Evolutionary conservation across 2,329 filamentous ascomycete species (phyloP), one percentile per base, ranked within the genome.

Genomic region (Celoporthe dispersa): DNA sequence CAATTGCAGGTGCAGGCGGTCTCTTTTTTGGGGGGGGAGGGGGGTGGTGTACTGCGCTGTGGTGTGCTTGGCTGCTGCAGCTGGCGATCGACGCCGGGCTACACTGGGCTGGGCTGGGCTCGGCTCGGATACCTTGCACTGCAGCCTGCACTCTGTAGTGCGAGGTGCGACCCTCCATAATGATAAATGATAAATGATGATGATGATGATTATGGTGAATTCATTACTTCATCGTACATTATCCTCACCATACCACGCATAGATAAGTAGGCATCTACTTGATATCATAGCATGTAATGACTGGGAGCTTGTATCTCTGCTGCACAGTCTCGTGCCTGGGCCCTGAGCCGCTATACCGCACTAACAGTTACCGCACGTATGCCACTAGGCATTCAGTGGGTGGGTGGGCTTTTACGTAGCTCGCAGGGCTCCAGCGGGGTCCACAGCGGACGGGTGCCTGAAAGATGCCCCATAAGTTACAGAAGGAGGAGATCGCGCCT

Each of bases 391-490:
- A n/a, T 48, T 48, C n/a, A 48, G 44, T n/a, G 44, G 7, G 44
- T n/a, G 44, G 7, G 44, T 48, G 44, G 44, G 19, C 44, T 48
- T 48, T 8, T n/a, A n/a, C 44, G 44, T 9, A 48, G 41, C 16
- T 44, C 6, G 19, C 41, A 22, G 8, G 35, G 44, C 7, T 48
- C 5, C 44, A n/a, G 22, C 9, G 44, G 25, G 51, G 51, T 31
- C 53, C 53, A 57, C 33, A 37, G 57, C 57, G 25, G 39, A 28
- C 19, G 28, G 62, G 39, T 64, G 62, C 62, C 62, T 64, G 39
- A 19, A 44, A 19, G 25, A 22, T 39, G 33, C 44, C 44, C 44
- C 44, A 48, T 48, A n/a, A 48, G 7, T 48, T 19, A 22, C 28
- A 59, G 55, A 37, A 59, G 31, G 33, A 60, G 31, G 33, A 60